Base-by-base conservation (phyloP, 257 asterid genomes). In the Echites panduratus region DNA sequence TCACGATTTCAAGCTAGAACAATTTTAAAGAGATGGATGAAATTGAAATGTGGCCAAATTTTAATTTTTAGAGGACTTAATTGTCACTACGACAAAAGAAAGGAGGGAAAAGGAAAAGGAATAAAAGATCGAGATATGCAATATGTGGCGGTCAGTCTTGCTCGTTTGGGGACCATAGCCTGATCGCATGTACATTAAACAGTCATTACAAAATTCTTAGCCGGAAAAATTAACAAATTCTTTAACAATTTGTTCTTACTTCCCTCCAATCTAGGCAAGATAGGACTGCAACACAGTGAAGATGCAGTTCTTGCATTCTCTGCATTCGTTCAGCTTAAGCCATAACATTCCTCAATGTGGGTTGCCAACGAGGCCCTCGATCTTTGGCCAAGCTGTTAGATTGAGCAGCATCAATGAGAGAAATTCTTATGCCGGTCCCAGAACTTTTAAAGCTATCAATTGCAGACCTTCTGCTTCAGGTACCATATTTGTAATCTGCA, bases 401-500 rank as follows among this genome's bases (percentile, higher is more conserved):
- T 74, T 79, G 79, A 76, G 78, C 45, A 83, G 14, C 62, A 66
- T 76, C 45, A 62, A 27, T 14, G 86, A 65, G 68, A 82, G 79
- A 78, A 68, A 71, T 80, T 79, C 76, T 22, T 53, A 49, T 73
- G 65, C 75, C 75, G 49, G 54, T 73, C 62, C 73, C 75, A 75
- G 82, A 62, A 79, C 76, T 72, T 72, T 82, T 64, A 81, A 79
- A 38, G 54, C 78, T 71, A 70, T 80, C 79, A 76, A 84, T 83
- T 84, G 44, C 40, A 75, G 84, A 68, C 82, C 91, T 84, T 89
- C 75, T 40, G 59, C 79, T 53, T 79, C 93, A 82, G 97, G 98
- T 90, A 82, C 17, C 35, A 62, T 24, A 24, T 14, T 47, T 58
- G 17, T 0, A 32, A 9, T 43, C 40, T 53, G 45, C 5, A 32